Evolutionary conservation across 306 rosid species (phyloP), one percentile per base, ranked within the genome.

Genomic region (Trichosanthes truncata): DNA sequence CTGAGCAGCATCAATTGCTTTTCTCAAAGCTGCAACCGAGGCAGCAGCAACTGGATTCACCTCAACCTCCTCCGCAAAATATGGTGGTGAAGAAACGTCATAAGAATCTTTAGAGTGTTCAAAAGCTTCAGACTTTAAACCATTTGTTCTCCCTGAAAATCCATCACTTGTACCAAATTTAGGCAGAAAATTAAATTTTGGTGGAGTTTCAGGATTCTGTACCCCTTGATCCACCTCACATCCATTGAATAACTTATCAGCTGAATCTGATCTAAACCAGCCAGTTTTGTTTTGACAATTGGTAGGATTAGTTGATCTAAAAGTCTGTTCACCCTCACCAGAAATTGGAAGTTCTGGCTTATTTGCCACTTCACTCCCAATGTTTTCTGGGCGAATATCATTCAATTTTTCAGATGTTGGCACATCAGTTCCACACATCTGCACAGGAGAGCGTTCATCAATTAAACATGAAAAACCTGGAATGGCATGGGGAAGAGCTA

Each of bases 1-100:
- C 87, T 89, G 93, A 84, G 98, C 97, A 84, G 83, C 98, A 87
- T 92, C 97, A 81, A 92, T 91, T 78, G 98, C 98, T 92, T 89
- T 94, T 79, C 83, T 88, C 88, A 94, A 87, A 81, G 97, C 93
- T 67, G 97, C 98, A 51, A 87, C 88, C 25, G 97, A 92, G 81
- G 92, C 91, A 75, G 97, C 97, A 18, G 92, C 95, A 82, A 83
- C 86, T 81, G 98, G 93, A 87, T 89, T 89, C 76, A 83, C 84
- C 86, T 92, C 93, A 23, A 90, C 78, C 82, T 85, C 87, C 82
- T 92, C 97, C 26, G 88, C 93, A 0, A 79, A 86, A 76, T 82
- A 86, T 66, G 92, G 81, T 1, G 91, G 89, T 23, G 91, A 91
- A 86, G 82, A 81, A 81, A 56, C 82, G 77, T 59, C 66, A 25